Evolutionary conservation across 73 alveolate genomes (phyloP).

Genomic region (Paramecium caudatum): DNA sequence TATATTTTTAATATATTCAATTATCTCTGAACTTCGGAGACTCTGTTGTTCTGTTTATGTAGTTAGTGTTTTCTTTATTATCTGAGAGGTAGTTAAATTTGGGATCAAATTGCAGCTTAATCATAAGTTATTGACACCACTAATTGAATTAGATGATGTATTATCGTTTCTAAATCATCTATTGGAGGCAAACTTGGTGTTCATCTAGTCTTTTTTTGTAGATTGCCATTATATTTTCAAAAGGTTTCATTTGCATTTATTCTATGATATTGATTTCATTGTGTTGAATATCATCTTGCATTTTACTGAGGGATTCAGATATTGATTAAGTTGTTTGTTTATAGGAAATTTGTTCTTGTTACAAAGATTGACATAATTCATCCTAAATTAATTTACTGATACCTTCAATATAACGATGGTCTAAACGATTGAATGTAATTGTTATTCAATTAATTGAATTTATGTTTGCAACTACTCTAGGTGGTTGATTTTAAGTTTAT

Average conservation of each 20-base stretch:
- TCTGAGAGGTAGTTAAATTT: neutral
- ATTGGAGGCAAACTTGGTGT: neutral
- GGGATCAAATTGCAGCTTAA: neutral
- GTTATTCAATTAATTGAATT: slow-evolving; percentile 15
- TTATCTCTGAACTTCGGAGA: neutral
- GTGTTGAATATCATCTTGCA: slow-evolving; percentile 36
- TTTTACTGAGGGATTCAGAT: slow-evolving; percentile 28
- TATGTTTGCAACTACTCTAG: neutral
- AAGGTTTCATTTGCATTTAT: slow-evolving; percentile 58
- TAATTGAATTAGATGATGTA: slow-evolving; percentile 14
- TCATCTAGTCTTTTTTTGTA: slow-evolving; percentile 55
- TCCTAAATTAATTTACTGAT: neutral
- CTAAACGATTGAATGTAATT: slow-evolving; percentile 12
- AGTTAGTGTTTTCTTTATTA: neutral
- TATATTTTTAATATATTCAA: neutral
- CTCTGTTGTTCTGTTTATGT: neutral
- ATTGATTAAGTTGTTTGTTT: neutral
- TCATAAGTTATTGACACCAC: slow-evolving; percentile 26
- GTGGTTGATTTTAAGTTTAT: neutral
- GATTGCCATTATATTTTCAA: slow-evolving; percentile 24
- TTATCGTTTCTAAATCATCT: neutral
- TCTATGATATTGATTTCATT: slow-evolving; percentile 45
- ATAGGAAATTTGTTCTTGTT: neutral
- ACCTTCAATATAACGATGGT: slow-evolving; percentile 6
- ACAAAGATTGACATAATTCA: neutral